Evolutionary conservation across 352 stramenopile genomes (phyloP).

Genomic region (Sclerospora graminicola): DNA sequence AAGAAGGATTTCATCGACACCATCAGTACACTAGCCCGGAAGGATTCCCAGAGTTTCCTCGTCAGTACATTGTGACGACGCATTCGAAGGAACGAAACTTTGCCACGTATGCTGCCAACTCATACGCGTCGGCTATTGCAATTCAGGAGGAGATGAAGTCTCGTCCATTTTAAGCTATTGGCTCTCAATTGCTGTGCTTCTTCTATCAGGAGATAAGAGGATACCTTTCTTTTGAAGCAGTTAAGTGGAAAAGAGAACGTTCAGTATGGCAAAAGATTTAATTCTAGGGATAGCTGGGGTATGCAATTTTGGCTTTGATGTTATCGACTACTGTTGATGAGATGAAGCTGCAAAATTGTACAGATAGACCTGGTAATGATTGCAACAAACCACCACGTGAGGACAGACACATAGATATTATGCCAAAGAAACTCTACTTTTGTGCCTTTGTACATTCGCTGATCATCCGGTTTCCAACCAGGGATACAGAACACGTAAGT

Average conservation of each 20-base stretch:
- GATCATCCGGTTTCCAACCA: conserved; percentile 42
- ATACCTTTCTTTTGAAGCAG: neutral
- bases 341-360: conserved; percentile 25
- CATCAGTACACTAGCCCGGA: conserved; percentile 50
- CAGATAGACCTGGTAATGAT: conserved; percentile 38
- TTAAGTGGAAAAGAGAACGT: neutral
- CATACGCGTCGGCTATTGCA: conserved; percentile 76
- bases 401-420: neutral
- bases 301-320: too few species aligned
- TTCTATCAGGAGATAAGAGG: neutral
- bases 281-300: too few species aligned
- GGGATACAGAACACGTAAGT: conserved; percentile 80
- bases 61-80: conserved; percentile 59
- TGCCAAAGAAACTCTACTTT: conserved; percentile 33
- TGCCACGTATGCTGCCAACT: conserved; percentile 78
- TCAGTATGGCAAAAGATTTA: too few species aligned
- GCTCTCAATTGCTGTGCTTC: neutral
- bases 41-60: conserved; percentile 63
- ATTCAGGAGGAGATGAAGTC: conserved; percentile 72
- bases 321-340: conserved; percentile 3
- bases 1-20: conserved; percentile 52
- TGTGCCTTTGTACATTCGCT: conserved; percentile 74
- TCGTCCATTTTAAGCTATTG: conserved; percentile 61
- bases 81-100: conserved; percentile 64
- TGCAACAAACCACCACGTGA: neutral